Evolutionary conservation across 78 protist species (phyloP), one percentile per base, ranked within the genome.

Genomic region (Dictyostelium capitatum): DNA sequence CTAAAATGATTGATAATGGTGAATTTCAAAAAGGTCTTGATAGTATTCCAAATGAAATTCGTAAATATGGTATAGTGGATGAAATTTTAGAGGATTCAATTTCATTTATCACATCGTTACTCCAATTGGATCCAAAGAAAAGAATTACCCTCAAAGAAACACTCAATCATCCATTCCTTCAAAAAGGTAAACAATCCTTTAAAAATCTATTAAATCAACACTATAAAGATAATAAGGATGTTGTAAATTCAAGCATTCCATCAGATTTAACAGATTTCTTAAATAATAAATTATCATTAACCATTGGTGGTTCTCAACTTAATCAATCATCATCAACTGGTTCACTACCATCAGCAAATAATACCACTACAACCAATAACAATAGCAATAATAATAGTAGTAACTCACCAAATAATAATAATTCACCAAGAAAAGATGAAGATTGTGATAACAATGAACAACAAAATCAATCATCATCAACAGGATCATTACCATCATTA

Each of bases 1-100:
- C 82, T 1, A 43, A 75, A 64, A 85, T 85, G 92, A 67, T 85
- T 3, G 92, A 85, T 10, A 85, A n/a, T 30, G 28, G 25, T 59
- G 92, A 85, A 14, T 85, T 85, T 25, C 92, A 85, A 59, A 56
- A n/a, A 15, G 92, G 92, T 41, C 14, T 85, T 11, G 77, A 85
- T 75, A n/a, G 43, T 8, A 74, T 85, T 47, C 83, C 92, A 25
- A 51, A 79, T 75, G 64, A 67, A 59, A 74, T 85, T 25, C 43
- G 37, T 41, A 69, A 75, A 74, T 57, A 12, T 85, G 83, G 83
- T 20, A 7, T 85, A 3, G 23, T 56, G 12, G 83, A 85, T 85
- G 32, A 14, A 25, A 83, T n/a, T 74, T 15, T 32, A 28, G 70
- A 62, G 23, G n/a, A 25, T 4, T 59, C 50, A 28, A 85, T 85